A percentile compares a stretch with the other conserved stretches of the same genome.
phyloP scores from a whole-genome alignment of 1,139 yeast species.

The Kodamaea arcana region DNA sequence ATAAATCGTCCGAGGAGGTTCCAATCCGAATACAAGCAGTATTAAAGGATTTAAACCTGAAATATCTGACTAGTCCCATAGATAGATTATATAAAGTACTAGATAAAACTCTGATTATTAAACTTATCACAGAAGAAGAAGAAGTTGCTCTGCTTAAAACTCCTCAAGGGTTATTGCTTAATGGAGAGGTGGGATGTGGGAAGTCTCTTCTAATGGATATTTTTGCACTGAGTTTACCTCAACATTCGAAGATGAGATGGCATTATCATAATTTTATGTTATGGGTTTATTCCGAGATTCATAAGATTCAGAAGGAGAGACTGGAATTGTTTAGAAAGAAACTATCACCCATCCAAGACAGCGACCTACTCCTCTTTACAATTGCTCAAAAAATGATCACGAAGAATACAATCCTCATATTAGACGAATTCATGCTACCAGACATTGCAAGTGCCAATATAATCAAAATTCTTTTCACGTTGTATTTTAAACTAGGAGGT shows the following conservation, averaged over 20 bases:
- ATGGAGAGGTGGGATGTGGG: conserved; percentile 78
- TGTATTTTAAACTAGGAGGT: conserved; percentile 70
- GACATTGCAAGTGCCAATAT: conserved; percentile 71
- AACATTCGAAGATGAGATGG: conserved; percentile 63
- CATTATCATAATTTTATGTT: conserved; percentile 68
- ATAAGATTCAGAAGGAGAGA: conserved; percentile 43
- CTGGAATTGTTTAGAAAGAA: conserved; percentile 3
- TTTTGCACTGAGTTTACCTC: conserved; percentile 63
- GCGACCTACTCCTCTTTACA: conserved; percentile 63
- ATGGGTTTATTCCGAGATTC: conserved; percentile 64
- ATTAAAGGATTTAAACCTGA: conserved; percentile 42
- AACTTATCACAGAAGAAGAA: conserved; percentile 59
- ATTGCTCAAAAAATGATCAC: conserved; percentile 63
- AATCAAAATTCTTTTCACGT: conserved; percentile 58
- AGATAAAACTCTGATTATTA: conserved; percentile 35
- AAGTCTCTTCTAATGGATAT: conserved; percentile 72
- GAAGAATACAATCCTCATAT: conserved; percentile 54
- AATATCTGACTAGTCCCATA: conserved; percentile 6
- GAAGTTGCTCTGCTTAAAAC: conserved; percentile 52
- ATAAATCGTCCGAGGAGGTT: conserved; percentile 53
- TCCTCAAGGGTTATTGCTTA: conserved; percentile 62
- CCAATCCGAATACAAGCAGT: conserved; percentile 45
- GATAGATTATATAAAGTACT: conserved; percentile 4
- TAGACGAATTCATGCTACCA: conserved; percentile 74
- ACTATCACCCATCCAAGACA: conserved; percentile 40